Base-by-base conservation (phyloP, 2,329 filamentous ascomycete species). In the Endoconidiophora polonica region DNA sequence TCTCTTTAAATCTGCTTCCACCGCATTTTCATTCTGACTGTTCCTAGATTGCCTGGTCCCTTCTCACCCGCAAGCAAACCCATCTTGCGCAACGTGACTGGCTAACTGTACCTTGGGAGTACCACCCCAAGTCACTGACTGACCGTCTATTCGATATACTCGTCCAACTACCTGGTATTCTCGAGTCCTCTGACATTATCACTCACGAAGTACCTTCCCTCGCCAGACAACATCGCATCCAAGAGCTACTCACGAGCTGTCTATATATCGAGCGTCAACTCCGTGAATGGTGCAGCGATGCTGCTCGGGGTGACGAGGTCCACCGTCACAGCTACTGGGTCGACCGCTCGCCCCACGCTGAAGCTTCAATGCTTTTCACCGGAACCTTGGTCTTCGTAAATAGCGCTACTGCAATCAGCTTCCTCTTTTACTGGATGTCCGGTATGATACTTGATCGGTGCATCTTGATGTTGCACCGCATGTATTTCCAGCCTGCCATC, bases 341-440 rank as follows among this genome's bases (percentile, higher is more conserved):
- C 18, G 48, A 46, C 26, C 43, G 44, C 22, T 33, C 51, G 3
- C 38, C 23, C 68, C 57, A 62, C 10, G 38, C 47, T 6, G 43
- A 49, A 29, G 29, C 51, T 6, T 44, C 58, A 51, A 59, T 68
- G 18, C 70, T 71, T 0, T 74, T 75, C 54, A 58, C 63, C 10
- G 66, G 67, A 40, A 59, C 62, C 2, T 68, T 69, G 54, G 62
- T 60, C 9, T 76, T 76, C 57, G 62, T 61, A 24, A 66, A 71
- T 55, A 58, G 63, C 16, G 56, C 63, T 10, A 65, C 68, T 0
- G 69, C 72, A 0, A 55, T 74, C 29, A 64, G 65, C 43, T 68
- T 76, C 54, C 59, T 74, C 10, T 70, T 72, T 57, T 76, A 74
- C 58, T 77, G 73, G 73, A 66, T 70, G 54, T 59, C 67, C 1